A percentile compares a stretch with the other conserved stretches of the same genome.
Conservation (phyloP, 1,139 yeast genomes). For the Taphrina deformans region DNA sequence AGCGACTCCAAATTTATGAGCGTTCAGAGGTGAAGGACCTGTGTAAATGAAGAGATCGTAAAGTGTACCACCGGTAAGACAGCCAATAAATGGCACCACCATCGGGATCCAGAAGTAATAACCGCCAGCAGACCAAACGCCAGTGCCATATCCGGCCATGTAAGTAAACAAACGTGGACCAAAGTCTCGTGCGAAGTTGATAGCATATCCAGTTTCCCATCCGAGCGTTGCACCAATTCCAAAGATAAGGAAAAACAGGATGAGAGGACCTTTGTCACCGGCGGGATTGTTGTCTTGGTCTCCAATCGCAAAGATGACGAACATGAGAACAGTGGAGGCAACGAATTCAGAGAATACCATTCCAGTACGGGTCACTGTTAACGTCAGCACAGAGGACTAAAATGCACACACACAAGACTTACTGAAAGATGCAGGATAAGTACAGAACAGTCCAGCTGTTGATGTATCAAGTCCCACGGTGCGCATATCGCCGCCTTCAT, state of each 20-base stretch:
- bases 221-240: constrained; percentile 52
- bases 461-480: constrained; percentile 42
- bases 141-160: constrained; percentile 51
- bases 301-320: constrained; percentile 52
- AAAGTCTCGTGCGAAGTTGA: constrained; percentile 56
- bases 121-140: constrained; percentile 48
- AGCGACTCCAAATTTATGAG: constrained; percentile 26
- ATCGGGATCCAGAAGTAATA: constrained; percentile 57
- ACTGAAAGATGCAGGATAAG: constrained; percentile 50
- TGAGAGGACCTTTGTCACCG: constrained; percentile 51
- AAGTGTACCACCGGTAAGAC: constrained; percentile 50
- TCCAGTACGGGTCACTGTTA: constrained; percentile 47
- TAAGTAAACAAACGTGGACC: constrained; percentile 55
- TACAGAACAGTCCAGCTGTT: constrained; percentile 52
- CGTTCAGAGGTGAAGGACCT: constrained; percentile 46
- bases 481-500: constrained; percentile 43
- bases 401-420: too few species aligned
- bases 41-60: constrained; percentile 54
- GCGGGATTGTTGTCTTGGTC: constrained; percentile 53
- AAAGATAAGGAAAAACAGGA: constrained; percentile 50
- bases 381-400: neutral
- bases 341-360: constrained; percentile 53
- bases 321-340: constrained; percentile 50
- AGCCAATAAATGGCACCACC: constrained; percentile 52
- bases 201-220: constrained; percentile 56